These are phyloP conservation scores for Nigrospora sphaerica DNA, from an alignment of 2,329 filamentous ascomycete genomes.

Conservation along the genomic window DNA sequence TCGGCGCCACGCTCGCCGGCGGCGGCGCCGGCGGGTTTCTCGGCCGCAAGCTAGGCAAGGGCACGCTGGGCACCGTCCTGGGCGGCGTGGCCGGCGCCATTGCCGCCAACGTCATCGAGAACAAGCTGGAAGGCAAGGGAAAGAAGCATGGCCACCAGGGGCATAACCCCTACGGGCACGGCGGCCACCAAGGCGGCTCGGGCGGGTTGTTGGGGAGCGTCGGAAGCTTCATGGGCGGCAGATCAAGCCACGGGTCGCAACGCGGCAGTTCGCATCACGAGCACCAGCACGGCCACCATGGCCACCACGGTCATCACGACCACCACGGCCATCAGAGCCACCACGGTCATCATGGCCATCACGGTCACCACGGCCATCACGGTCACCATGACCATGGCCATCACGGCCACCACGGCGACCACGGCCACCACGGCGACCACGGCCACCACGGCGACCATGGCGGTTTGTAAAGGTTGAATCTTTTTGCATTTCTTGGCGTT, in stretches of 20 bases:
- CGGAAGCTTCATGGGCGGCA: conserved; percentile 9
- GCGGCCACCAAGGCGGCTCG: conserved; percentile 7
- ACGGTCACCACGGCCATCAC: conserved; percentile 9
- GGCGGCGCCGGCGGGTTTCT: conserved; percentile 45
- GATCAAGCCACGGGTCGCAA: conserved; percentile 6
- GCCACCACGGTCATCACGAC: conserved; percentile 3
- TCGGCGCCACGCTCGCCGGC: conserved; percentile 46
- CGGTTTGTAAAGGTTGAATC: neutral
- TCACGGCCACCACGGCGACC: conserved; percentile 6
- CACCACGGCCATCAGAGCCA: conserved; percentile 1
- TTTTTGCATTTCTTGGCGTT: neutral
- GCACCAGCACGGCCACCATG: conserved; percentile 11
- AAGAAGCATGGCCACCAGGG: conserved; percentile 10
- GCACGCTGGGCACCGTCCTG: conserved; percentile 43
- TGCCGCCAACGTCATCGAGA: conserved; percentile 44
- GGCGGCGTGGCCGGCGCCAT: conserved; percentile 48
- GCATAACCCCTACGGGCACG: conserved; percentile 6
- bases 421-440: neutral
- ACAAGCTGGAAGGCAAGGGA: conserved; percentile 25
- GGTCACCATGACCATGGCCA: conserved; percentile 12
- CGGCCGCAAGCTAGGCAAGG: conserved; percentile 47
- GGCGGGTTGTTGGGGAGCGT: conserved; percentile 15
- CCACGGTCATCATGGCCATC: conserved; percentile 1
- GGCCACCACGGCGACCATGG: neutral
- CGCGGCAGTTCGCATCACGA: conserved; percentile 4